Evolutionary conservation across 768 basidiomycete species (phyloP).

Genomic region (Pleurotus platypus): DNA sequence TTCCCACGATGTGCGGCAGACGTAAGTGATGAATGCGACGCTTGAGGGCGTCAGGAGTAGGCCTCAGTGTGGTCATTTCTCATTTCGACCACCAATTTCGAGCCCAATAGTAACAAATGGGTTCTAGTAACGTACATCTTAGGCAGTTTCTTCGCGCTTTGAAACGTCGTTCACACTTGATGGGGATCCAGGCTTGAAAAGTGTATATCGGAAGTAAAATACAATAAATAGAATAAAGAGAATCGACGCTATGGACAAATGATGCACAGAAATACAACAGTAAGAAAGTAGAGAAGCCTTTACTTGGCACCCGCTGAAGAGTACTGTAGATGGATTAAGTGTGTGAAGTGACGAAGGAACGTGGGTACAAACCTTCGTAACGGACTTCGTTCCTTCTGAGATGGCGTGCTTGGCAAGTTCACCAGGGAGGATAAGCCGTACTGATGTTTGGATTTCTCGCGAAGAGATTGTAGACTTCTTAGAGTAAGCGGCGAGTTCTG

Average conservation of each 20-base stretch:
- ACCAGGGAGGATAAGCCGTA: conserved; percentile 94
- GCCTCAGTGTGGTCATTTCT: no score
- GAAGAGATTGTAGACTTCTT: conserved; percentile 99
- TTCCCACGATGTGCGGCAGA: no score
- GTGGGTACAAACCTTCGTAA: conserved; percentile 9
- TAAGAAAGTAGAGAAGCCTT: not conserved
- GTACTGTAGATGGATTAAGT: not conserved
- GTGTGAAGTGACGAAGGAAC: not conserved
- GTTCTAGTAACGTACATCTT: not conserved
- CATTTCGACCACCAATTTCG: no score
- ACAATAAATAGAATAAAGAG: conserved; percentile 8
- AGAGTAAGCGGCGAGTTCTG: conserved; percentile 94
- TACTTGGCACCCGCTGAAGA: conserved; percentile 13
- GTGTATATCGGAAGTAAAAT: conserved; percentile 2
- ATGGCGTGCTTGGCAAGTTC: conserved; percentile 48
- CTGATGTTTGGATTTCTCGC: conserved; percentile 96
- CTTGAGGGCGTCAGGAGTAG: no score
- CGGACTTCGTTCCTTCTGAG: conserved; percentile 14
- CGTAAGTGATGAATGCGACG: no score
- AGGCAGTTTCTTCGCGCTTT: not conserved
- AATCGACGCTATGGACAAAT: not conserved
- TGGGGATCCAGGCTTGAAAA: not conserved
- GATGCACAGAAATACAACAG: not conserved
- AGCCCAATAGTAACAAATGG: no score
- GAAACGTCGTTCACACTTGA: no score